Evolutionary conservation across 2,329 filamentous ascomycete genomes (phyloP).

Genomic region (Fusarium palustre): DNA sequence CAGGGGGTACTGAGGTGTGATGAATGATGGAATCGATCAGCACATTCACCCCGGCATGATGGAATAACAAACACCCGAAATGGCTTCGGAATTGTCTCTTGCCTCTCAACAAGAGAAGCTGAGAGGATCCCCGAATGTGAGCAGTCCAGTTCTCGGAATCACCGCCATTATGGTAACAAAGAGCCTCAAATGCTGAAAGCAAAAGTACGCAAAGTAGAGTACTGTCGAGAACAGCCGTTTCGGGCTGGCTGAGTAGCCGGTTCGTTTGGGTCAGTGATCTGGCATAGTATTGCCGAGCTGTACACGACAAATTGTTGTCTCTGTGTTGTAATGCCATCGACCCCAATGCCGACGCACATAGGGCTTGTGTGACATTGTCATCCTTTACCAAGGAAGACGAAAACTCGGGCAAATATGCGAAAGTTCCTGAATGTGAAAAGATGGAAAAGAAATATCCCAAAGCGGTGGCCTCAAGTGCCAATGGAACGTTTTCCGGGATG

Average conservation of each 20-base stretch:
- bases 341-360: slow-evolving; percentile 3
- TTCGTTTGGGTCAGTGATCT: background rate
- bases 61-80: background rate
- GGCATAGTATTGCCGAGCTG: background rate
- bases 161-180: background rate
- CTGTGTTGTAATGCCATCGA: slow-evolving; percentile 1
- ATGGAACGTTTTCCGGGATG: background rate
- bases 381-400: background rate
- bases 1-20: background rate
- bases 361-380: background rate
- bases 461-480: background rate
- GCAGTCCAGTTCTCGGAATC: background rate
- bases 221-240: background rate
- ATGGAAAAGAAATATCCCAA: slow-evolving; percentile 2
- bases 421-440: background rate
- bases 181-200: background rate
- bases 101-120: background rate
- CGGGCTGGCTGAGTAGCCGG: background rate
- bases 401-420: background rate
- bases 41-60: slow-evolving; percentile 2
- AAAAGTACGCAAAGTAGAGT: background rate
- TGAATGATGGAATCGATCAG: background rate
- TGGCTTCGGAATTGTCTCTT: background rate
- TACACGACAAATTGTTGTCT: background rate
- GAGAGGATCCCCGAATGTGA: slow-evolving; percentile 4